Evolutionary conservation across 768 basidiomycete genomes (phyloP), one percentile per base, ranked within the genome.

Genomic region (Rhizopogon vesiculosus): DNA sequence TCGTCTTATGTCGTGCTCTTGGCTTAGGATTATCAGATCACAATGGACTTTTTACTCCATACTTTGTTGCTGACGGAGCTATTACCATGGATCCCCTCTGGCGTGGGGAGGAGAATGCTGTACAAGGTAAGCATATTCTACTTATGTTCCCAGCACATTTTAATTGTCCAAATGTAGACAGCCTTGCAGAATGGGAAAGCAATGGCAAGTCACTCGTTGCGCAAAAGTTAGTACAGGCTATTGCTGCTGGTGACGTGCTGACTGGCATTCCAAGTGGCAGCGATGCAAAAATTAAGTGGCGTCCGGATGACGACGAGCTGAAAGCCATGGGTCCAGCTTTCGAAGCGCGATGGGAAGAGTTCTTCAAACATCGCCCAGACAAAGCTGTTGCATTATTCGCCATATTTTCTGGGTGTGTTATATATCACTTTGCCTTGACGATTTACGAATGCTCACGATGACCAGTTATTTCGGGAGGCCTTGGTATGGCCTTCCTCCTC

Each of bases 241-340:
- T 18, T 12, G 0, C 44, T 1, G n/a, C 42, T 29, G 28, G n/a
- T 5, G 31, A 44, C 25, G 28, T 45, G 6, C 22, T 59, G 9
- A 55, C 9, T 41, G 6, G n/a, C 19, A n/a, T 52, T 35, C 4
- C 56, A n/a, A 85, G 83, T 57, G 82, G 72, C 5, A 58, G 82
- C 8, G 82, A 85, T 59, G 78, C 76, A 10, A 76, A 79, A 0
- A 69, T 79, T 51, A 86, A 84, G 64, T 57, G 85, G 18, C 74
- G 86, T 9, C 85, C 83, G 1, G 75, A 66, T 5, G 57, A 64
- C 1, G 69, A 69, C n/a, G 84, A 87, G 41, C 64, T 85, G n/a
- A 66, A 72, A 51, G 71, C 73, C 12, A 66, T 83, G 33, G 72
- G 71, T 0, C 73, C 80, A 4, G 70, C 62, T 1, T 84, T 86